A percentile compares a stretch with the other conserved stretches of the same genome.
These are phyloP conservation scores for Teunomyces lycoperdinae DNA, from an alignment of 805 yeast species.

Conservation along the genomic window DNA sequence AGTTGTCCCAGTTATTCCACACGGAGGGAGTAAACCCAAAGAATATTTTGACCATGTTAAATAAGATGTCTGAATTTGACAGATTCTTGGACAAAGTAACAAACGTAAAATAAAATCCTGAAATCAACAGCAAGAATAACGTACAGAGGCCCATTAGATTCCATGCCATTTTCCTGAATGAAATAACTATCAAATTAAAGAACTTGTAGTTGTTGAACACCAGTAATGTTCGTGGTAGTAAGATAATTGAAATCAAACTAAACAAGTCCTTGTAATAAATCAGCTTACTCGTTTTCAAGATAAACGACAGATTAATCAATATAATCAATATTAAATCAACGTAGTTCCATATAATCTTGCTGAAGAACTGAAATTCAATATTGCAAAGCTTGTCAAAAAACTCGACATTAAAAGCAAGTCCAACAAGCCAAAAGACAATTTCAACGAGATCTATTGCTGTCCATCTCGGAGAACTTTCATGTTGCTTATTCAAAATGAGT, in stretches of 20 bases:
- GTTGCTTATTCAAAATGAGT: conserved; percentile 25
- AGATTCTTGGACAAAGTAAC: conserved; percentile 46
- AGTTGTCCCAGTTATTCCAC: conserved; percentile 53
- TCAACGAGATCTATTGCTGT: conserved; percentile 23
- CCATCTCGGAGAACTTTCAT: conserved; percentile 1
- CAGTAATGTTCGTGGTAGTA: conserved; percentile 49
- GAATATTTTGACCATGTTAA: conserved; percentile 49
- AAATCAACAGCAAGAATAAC: conserved; percentile 47
- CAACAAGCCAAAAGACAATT: conserved; percentile 41
- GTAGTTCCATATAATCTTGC: conserved; percentile 52
- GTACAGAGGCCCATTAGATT: conserved; percentile 49
- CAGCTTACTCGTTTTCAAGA: conserved; percentile 16
- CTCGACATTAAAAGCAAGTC: conserved; percentile 47
- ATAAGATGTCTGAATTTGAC: conserved; percentile 44
- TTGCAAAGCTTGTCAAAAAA: conserved; percentile 41
- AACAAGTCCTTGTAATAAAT: conserved; percentile 30
- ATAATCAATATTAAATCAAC: conserved; percentile 43
- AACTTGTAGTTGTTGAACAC: conserved; percentile 50
- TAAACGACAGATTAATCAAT: conserved; percentile 34
- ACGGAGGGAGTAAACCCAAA: conserved; percentile 62
- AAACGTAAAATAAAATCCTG: conserved; percentile 56
- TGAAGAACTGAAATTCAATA: conserved; percentile 46
- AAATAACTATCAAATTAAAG: conserved; percentile 49
- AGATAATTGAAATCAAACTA: conserved; percentile 45
- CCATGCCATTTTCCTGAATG: conserved; percentile 50